phyloP scores from a whole-genome alignment of 2,329 filamentous ascomycete species.

The Nothomitra cinnamomea region DNA sequence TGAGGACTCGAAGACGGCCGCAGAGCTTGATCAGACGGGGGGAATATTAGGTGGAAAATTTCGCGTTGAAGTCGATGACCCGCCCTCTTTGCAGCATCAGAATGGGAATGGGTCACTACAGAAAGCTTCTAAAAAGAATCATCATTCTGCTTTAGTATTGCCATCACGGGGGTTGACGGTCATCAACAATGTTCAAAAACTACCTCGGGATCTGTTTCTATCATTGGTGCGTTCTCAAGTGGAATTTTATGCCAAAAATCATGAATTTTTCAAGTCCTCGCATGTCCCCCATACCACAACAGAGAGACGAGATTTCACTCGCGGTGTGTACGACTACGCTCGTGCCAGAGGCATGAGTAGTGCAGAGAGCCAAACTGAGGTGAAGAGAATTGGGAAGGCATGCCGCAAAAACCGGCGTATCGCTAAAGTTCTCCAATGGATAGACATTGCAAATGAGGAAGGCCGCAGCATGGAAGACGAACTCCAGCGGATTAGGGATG shows the following conservation, averaged over 20 bases:
- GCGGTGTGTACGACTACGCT: conserved; percentile 7
- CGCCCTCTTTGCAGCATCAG: too few species aligned
- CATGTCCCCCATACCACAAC: conserved; percentile 1
- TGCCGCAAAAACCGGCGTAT: conserved; percentile 17
- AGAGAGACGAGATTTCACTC: conserved; percentile 4
- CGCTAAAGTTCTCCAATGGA: conserved; percentile 4
- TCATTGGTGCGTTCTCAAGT: neutral
- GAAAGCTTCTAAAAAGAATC: too few species aligned
- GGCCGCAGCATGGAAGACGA: neutral
- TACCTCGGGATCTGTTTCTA: neutral
- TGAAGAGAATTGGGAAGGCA: conserved; percentile 15
- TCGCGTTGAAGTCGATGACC: too few species aligned
- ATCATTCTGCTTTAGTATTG: too few species aligned
- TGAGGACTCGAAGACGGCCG: neutral
- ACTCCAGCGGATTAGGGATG: conserved; percentile 1
- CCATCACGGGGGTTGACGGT: neutral
- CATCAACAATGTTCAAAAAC: neutral
- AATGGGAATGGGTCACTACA: too few species aligned
- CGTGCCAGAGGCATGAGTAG: conserved; percentile 5
- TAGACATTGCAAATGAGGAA: conserved; percentile 2
- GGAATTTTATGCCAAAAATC: neutral
- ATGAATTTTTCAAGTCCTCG: neutral
- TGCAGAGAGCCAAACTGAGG: conserved; percentile 2
- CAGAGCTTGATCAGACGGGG: too few species aligned
- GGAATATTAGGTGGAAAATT: too few species aligned